A percentile compares a stretch with the other conserved stretches of the same genome.
Evolutionary conservation across 768 basidiomycete species (phyloP).

Genomic region (Termitomyces sp.): DNA sequence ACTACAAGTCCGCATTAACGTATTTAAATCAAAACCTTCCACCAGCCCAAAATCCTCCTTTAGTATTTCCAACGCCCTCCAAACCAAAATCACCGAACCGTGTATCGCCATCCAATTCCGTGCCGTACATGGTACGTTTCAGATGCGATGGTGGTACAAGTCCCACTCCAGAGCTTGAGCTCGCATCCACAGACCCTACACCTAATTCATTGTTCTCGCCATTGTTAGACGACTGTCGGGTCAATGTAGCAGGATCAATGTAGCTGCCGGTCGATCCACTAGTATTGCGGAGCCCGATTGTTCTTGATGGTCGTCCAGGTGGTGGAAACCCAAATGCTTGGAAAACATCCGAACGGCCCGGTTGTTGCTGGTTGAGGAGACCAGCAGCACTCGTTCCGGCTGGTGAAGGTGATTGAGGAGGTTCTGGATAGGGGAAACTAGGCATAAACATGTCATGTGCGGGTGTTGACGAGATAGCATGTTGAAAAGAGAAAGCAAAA

Average conservation of each 20-base stretch:
- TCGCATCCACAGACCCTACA: constrained; percentile 31
- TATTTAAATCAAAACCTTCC: constrained; percentile 34
- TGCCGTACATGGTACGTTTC: constrained; percentile 79
- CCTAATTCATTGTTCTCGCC: constrained; percentile 29
- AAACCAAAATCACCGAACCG: constrained; percentile 83
- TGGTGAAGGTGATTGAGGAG: constrained; percentile 55
- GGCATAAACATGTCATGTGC: constrained; percentile 38
- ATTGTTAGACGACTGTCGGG: constrained; percentile 20
- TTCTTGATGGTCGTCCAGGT: constrained; percentile 32
- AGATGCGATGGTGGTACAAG: constrained; percentile 33
- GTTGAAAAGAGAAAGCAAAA: constrained; percentile 48
- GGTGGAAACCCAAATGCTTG: constrained; percentile 40
- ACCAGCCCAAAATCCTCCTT: constrained; percentile 49
- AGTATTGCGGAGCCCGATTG: constrained; percentile 26
- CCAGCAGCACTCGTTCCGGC: constrained; percentile 23
- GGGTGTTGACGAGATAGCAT: constrained; percentile 45
- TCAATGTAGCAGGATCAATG: constrained; percentile 36
- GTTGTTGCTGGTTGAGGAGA: constrained; percentile 22
- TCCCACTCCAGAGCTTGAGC: constrained; percentile 17
- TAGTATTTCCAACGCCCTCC: constrained; percentile 64
- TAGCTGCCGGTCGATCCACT: constrained; percentile 25
- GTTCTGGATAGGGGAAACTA: constrained; percentile 47
- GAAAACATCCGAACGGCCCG: constrained; percentile 40
- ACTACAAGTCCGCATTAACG: not conserved
- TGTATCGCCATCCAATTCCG: constrained; percentile 76